Conservation (phyloP, 2,329 filamentous ascomycete genomes). For the Penicillium thymicola region DNA sequence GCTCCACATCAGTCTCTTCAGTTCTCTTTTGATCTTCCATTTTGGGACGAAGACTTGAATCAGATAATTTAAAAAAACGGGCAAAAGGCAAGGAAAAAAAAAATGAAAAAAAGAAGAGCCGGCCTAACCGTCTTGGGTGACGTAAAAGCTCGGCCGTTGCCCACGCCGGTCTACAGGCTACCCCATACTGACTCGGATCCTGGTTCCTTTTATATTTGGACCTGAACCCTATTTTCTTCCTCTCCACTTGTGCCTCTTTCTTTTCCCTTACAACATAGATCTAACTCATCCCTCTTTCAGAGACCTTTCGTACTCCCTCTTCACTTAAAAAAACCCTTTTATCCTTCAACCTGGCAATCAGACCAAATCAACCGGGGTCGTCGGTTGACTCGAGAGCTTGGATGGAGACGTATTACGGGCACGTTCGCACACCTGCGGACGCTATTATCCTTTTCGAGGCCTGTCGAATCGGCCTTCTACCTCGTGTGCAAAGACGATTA, state of each 20-base stretch:
- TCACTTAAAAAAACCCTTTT: not conserved
- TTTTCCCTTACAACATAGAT: constrained; percentile 5
- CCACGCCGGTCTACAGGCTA: constrained; percentile 18
- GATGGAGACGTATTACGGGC: constrained; percentile 97
- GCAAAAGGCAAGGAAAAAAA: constrained; percentile 8
- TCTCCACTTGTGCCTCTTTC: constrained; percentile 16
- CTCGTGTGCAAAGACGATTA: constrained; percentile 84
- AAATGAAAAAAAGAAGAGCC: constrained; percentile 11
- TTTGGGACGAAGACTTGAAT: constrained; percentile 11
- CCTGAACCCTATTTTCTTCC: constrained; percentile 13
- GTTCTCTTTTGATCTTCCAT: constrained; percentile 10
- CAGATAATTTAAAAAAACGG: constrained; percentile 12
- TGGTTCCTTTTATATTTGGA: constrained; percentile 25
- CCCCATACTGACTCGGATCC: constrained; percentile 23
- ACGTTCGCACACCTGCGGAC: constrained; percentile 91
- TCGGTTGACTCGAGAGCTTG: constrained; percentile 25
- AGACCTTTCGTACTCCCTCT: not conserved
- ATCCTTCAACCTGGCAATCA: constrained; percentile 10
- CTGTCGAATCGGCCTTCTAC: constrained; percentile 81
- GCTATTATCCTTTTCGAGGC: constrained; percentile 99
- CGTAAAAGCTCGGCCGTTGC: constrained; percentile 25
- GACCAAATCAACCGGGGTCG: constrained; percentile 12
- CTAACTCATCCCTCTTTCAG: constrained; percentile 13
- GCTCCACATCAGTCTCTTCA: constrained; percentile 27
- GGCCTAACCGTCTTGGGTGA: constrained; percentile 24